Evolutionary conservation across 2,329 filamentous ascomycete species (phyloP).

Genomic region (Aquanectria penicillioides): DNA sequence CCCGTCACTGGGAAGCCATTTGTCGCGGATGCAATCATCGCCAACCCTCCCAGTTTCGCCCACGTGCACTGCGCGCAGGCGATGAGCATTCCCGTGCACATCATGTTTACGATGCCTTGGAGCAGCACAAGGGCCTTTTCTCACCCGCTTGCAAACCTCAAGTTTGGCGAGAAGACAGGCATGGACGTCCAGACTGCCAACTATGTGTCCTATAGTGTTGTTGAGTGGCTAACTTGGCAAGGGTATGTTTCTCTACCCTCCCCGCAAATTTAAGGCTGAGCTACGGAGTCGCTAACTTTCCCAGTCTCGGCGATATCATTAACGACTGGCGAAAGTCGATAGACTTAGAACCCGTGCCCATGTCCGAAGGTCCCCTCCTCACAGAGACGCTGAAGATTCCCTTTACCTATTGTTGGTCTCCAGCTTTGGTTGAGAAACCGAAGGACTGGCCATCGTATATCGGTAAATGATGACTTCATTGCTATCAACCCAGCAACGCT

Average conservation of each 20-base stretch:
- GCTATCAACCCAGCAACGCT: neutral
- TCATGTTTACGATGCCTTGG: constrained; percentile 76
- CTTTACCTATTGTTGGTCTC: constrained; percentile 83
- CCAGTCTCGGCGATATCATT: constrained; percentile 33
- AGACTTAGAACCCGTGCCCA: constrained; percentile 24
- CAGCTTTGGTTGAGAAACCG: constrained; percentile 72
- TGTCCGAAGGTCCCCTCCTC: constrained; percentile 76
- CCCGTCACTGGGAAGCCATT: constrained; percentile 47
- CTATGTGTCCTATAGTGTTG: constrained; percentile 75
- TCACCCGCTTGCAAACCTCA: constrained; percentile 77
- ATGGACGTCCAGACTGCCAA: constrained; percentile 68
- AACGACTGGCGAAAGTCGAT: constrained; percentile 30
- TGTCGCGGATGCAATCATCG: constrained; percentile 61
- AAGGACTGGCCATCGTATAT: constrained; percentile 72
- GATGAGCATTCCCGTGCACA: constrained; percentile 55
- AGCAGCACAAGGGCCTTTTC: constrained; percentile 77
- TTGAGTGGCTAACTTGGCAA: constrained; percentile 83
- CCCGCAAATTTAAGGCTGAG: neutral
- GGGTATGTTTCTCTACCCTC: constrained; percentile 50
- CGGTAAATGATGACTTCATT: constrained; percentile 44
- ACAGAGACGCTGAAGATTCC: constrained; percentile 74
- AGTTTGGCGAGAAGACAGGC: constrained; percentile 52
- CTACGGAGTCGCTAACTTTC: neutral
- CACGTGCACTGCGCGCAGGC: constrained; percentile 59
- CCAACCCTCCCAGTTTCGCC: constrained; percentile 60